phyloP scores from a whole-genome alignment of 768 basidiomycete species.

The Boletus vinaceobasis region DNA sequence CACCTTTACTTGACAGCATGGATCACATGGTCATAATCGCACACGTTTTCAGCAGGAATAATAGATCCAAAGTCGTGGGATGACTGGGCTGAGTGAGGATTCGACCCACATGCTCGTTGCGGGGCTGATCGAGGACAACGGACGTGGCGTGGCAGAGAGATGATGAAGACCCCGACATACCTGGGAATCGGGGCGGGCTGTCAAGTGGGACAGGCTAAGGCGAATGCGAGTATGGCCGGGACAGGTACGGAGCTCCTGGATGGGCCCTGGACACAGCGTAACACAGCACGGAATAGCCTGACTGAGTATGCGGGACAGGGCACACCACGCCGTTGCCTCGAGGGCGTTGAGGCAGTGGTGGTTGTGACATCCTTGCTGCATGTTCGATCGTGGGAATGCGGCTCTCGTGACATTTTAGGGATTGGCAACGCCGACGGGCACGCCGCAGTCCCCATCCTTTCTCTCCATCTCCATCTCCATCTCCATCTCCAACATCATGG shows the following conservation, averaged over 20 bases:
- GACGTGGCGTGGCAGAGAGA: background rate
- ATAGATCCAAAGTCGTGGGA: slow-evolving; percentile 2
- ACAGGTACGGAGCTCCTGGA: background rate
- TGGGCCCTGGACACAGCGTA: slow-evolving; percentile 8
- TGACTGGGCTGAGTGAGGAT: background rate
- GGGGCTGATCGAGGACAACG: background rate
- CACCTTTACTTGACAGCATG: slow-evolving; percentile 14
- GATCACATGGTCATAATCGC: slow-evolving; percentile 17
- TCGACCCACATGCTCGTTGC: background rate
- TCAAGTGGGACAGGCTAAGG: slow-evolving; percentile 4
- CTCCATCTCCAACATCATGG: slow-evolving; percentile 42
- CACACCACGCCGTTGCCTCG: slow-evolving; percentile 13
- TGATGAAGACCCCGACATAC: slow-evolving; percentile 7
- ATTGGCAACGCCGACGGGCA: slow-evolving; percentile 10
- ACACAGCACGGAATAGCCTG: slow-evolving; percentile 6
- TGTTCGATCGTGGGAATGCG: slow-evolving; percentile 21
- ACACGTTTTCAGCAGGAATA: slow-evolving; percentile 10
- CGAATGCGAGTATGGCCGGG: background rate
- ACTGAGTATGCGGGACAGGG: too few relatives aligned
- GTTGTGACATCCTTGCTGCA: background rate
- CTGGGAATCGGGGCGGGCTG: slow-evolving; percentile 14
- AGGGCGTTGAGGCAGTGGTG: slow-evolving; percentile 17
- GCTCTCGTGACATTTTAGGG: slow-evolving; percentile 25
- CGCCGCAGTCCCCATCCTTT: slow-evolving; percentile 10
- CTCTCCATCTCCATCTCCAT: slow-evolving; percentile 15